Base-by-base conservation (phyloP, 139 green algal genomes). In the Monoraphidium neglectum region DNA sequence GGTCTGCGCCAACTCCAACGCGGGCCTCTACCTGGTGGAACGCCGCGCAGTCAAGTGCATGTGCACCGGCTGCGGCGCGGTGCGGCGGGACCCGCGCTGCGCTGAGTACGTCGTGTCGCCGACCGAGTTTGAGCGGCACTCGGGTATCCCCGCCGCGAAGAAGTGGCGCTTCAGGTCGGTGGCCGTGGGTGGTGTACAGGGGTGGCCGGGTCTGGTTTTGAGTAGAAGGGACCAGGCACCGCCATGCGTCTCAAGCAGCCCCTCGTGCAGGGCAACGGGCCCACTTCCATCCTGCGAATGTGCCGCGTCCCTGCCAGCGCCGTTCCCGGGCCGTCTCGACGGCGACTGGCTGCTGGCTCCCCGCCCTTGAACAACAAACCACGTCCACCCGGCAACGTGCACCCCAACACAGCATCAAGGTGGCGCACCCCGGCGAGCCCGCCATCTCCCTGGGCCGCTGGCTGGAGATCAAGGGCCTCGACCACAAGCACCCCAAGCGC, bases 91-190 rank as follows among this genome's bases (percentile, higher is more conserved):
- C 35, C 61, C 68, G 13, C 26, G 57, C 46, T 80, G 57, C 28
- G 57, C 10, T 16, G 62, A 26, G 60, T 73, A 61, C 61, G 18
- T 68, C 33, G 24, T 94, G 61, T 87, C 90, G 0, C 90, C 90
- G 33, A 91, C 84, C 8, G 90, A 95, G 84, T 95, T 91, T 80
- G 90, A 95, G 74, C 81, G 86, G 16, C 90, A 95, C 71, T 76
- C 75, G 16, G 90, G 90, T 33, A 90, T 93, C 82, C 66, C 77
- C 0, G 79, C 83, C 24, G 81, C 81, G 35, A 95, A 94, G 73
- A 94, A 95, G 80, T 95, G 90, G 90, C 85, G 88, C 49, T 86
- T 82, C 59, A 92, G 62, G 71, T 94, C 38, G 81, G n/a, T n/a
- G n/a, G n/a, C n/a, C n/a, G n/a, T n/a, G n/a, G n/a, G n/a, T n/a